A percentile compares a stretch with the other conserved stretches of the same genome.
phyloP scores from a whole-genome alignment of 257 asterid species.

The Solanum chiquidenum region DNA sequence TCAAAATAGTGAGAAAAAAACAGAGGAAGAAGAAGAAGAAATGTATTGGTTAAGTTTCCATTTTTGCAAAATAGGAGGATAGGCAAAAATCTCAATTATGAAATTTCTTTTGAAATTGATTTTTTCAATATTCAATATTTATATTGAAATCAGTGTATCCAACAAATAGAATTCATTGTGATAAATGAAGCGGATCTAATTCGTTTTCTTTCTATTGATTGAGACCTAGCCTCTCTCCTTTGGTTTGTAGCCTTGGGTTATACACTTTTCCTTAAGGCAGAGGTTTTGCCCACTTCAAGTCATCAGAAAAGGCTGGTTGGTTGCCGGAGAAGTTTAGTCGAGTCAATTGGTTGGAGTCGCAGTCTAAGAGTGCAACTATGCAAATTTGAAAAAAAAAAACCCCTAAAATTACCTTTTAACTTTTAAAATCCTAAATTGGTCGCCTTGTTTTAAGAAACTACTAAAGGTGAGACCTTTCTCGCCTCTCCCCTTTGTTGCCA shows the following conservation, averaged over 20 bases:
- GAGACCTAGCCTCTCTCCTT: no score
- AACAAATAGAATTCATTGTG: no score
- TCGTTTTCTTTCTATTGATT: no score
- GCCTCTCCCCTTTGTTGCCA: neutral
- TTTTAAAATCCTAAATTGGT: neutral
- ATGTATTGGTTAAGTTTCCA: neutral
- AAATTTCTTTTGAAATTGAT: no score
- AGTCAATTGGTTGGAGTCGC: no score
- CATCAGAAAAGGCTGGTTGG: neutral
- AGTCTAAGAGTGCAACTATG: neutral
- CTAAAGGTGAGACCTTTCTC: neutral
- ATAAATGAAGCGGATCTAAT: no score
- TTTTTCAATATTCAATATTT: no score
- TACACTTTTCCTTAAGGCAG: no score
- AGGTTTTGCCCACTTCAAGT: neutral
- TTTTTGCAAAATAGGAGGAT: neutral
- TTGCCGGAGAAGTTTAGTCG: neutral
- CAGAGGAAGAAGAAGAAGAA: neutral
- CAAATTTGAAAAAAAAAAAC: neutral
- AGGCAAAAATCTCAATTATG: neutral
- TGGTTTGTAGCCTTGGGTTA: no score
- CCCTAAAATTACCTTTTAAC: neutral
- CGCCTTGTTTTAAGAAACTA: neutral
- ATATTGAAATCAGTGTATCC: no score
- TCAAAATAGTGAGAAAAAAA: neutral